Percentiles rank a stretch among this genome's conserved stretches.
Evolutionary conservation across 805 yeast genomes (phyloP).

Genomic region (Yarrowia keelungensis): DNA sequence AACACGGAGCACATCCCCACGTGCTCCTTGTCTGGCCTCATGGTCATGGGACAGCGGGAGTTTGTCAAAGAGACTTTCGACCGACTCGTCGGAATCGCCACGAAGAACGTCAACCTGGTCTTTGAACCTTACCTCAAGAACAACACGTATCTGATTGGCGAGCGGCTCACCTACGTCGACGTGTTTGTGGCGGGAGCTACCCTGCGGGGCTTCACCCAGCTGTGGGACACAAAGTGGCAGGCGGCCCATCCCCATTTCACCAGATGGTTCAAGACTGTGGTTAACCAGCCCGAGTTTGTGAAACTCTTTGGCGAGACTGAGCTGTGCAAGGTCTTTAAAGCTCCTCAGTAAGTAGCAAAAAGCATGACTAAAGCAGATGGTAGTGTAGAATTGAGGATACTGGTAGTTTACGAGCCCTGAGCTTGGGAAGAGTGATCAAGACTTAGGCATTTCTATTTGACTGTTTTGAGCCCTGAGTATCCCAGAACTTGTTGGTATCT

Average conservation of each 20-base stretch:
- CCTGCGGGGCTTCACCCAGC: conserved; percentile 61
- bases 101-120: conserved; percentile 53
- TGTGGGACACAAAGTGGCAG: conserved; percentile 73
- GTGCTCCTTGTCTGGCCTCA: conserved; percentile 60
- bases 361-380: too few relatives aligned
- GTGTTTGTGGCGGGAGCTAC: conserved; percentile 59
- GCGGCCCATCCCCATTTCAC: conserved; percentile 63
- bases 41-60: conserved; percentile 68
- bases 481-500: too few relatives aligned
- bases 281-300: conserved; percentile 56
- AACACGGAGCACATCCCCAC: conserved; percentile 68
- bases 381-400: too few relatives aligned
- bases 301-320: conserved; percentile 55
- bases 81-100: conserved; percentile 48
- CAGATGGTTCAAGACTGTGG: conserved; percentile 74
- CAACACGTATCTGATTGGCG: conserved; percentile 75
- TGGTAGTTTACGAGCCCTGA: too few relatives aligned
- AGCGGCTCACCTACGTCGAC: conserved; percentile 71
- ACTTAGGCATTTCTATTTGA: too few relatives aligned
- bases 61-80: conserved; percentile 78
- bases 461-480: too few relatives aligned
- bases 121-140: conserved; percentile 63
- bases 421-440: too few relatives aligned
- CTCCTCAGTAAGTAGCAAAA: background rate
- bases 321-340: conserved; percentile 19